Evolutionary conservation across 2,329 filamentous ascomycete genomes (phyloP), one percentile per base, ranked within the genome.

Genomic region (Aspergillus uvarum): DNA sequence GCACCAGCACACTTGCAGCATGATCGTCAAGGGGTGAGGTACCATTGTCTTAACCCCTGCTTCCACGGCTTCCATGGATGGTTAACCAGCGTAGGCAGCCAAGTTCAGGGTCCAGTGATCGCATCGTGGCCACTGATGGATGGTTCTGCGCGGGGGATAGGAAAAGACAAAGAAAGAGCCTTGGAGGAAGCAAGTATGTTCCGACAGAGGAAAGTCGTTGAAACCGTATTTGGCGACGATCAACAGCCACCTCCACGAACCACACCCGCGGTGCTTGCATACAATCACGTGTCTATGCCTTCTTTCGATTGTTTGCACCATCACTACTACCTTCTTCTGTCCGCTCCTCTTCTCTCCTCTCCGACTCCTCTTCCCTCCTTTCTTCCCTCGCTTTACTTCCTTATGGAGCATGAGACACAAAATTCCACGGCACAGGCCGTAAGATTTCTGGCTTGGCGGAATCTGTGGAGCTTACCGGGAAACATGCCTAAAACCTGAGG

Each of bases 151-250:
- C 32, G 32, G 32, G 32, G 26, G 32, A 10, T 11, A 16, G 12
- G 4, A 16, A 35, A 35, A 16, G 32, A 35, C 32, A 35, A 35
- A 35, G 38, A 44, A 44, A 44, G 38, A 22, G 22, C 4, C 22
- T 22, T 22, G 22, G 22, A 42, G 16, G 16, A 16, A 44, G 38
- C 22, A 26, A 29, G 48, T 24, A n/a, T 24, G 22, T 50, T 55
- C 53, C 53, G 47, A 55, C 53, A 55, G 42, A 55, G 53, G 53
- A 48, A 55, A 48, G 53, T 55, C 53, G 53, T 55, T 21, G 53
- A 14, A 24, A 22, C 53, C 53, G 16, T 14, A 48, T 55, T 47
- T 16, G 53, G 53, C 42, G 53, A 55, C 42, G 53, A 55, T 55
- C 53, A 55, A 47, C 22, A 22, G 22, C 22, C 22, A 22, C 22